Evolutionary conservation across 2,329 filamentous ascomycete species (phyloP).

Genomic region (Neonectria hederae): DNA sequence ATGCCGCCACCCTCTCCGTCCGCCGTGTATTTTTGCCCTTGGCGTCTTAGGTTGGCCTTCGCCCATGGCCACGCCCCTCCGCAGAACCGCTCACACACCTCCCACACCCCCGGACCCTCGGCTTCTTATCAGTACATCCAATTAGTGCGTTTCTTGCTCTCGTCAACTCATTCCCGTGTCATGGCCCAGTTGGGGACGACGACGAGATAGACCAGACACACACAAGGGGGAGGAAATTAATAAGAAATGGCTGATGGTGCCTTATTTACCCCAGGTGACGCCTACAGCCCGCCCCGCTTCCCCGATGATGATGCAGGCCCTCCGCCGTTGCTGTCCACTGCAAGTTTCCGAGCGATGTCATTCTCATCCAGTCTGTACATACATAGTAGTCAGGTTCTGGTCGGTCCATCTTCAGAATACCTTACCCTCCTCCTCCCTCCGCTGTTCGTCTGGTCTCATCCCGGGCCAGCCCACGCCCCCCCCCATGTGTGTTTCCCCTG

Average conservation of each 20-base stretch:
- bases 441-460: neutral
- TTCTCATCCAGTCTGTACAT: slow-evolving; percentile 12
- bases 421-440: slow-evolving; percentile 14
- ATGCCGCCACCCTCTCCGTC: slow-evolving; percentile 18
- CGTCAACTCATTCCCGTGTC: slow-evolving; percentile 19
- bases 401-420: slow-evolving; percentile 4
- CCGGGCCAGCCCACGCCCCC: neutral
- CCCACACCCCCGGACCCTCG: slow-evolving; percentile 30
- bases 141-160: slow-evolving; percentile 24
- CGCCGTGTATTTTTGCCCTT: neutral
- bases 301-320: slow-evolving; percentile 26
- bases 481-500: slow-evolving; percentile 16
- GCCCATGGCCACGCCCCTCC: slow-evolving; percentile 8
- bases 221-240: slow-evolving; percentile 1
- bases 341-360: slow-evolving; percentile 17
- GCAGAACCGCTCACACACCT: neutral
- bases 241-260: slow-evolving; percentile 27
- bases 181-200: slow-evolving; percentile 2
- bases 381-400: slow-evolving; percentile 9
- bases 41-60: neutral
- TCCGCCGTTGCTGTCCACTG: slow-evolving; percentile 20
- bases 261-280: slow-evolving; percentile 38
- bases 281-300: slow-evolving; percentile 33
- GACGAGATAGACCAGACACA: slow-evolving; percentile 16
- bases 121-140: slow-evolving; percentile 41